Evolutionary conservation across 2,329 filamentous ascomycete species (phyloP), one percentile per base, ranked within the genome.

Genomic region (Colletotrichum sp.): DNA sequence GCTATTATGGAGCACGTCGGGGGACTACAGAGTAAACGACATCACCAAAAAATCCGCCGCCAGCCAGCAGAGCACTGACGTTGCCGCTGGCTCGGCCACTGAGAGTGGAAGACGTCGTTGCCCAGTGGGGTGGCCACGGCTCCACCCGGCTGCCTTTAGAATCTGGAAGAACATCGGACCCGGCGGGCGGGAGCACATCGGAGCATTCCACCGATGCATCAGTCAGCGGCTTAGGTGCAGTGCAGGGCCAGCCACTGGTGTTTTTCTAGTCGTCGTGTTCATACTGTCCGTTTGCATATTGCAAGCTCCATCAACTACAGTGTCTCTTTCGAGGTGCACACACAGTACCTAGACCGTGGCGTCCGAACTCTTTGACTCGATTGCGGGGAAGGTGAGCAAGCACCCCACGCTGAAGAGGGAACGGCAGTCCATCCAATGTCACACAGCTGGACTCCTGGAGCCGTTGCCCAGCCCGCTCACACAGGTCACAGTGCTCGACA

Each of bases 111-210:
- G 44, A 52, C 44, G 44, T 52, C n/a, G 44, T 52, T 52, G 44
- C n/a, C n/a, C 44, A 21, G 44, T 52, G 44, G 44, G 44, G 44
- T 52, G 44, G 26, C n/a, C 26, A 24, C 24, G 28, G 28, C 32
- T 34, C 68, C 68, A 70, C 68, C 36, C 28, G 32, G 49, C 34
- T 21, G 64, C 24, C 73, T 73, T 21, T 76, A 49, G 73, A 75
- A 75, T 44, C 63, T 63, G 73, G 73, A 75, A 75, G 73, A 75
- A 75, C 63, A 32, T 72, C 39, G 69, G 69, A 24, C 69, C 73
- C 57, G 72, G 62, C 36, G 44, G 44, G 44, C 44, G 44, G 44
- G 44, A 52, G n/a, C n/a, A 21, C 44, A 21, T 28, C 57, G 24
- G 60, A 34, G 60, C 30, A 32, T 21, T 63, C 60, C 32, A 32